These are phyloP conservation scores for Eucalyptus fibrosa DNA, from an alignment of 345 rosid genomes.

Conservation along the genomic window DNA sequence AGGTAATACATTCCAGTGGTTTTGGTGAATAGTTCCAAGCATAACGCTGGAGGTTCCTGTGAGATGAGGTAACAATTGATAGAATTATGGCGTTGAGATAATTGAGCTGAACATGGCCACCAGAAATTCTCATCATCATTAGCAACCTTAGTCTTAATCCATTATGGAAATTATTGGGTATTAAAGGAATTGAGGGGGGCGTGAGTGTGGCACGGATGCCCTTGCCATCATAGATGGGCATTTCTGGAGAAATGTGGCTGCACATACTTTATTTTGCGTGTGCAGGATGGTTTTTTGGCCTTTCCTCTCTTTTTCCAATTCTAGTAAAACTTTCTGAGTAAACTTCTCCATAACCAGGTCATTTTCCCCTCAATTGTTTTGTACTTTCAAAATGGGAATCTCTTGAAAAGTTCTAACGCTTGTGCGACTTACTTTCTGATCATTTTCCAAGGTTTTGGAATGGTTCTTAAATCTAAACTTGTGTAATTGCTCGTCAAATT, in stretches of 20 bases:
- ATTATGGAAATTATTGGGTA: neutral
- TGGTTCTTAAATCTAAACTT: neutral
- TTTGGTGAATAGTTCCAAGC: neutral
- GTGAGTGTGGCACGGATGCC: neutral
- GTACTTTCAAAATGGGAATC: neutral
- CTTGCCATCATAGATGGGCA: neutral
- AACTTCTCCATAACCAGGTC: neutral
- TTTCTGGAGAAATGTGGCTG: neutral
- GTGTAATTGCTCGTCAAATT: neutral
- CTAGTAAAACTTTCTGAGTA: neutral
- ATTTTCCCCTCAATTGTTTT: neutral
- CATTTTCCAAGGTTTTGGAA: neutral
- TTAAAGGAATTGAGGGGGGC: neutral
- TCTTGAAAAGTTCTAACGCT: neutral
- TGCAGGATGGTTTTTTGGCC: neutral
- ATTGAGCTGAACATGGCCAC: neutral
- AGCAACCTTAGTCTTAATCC: neutral
- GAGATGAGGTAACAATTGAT: neutral
- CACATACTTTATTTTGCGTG: neutral
- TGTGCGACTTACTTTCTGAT: neutral
- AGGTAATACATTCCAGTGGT: neutral
- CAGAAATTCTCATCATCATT: neutral
- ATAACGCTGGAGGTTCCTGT: neutral
- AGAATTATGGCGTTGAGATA: neutral
- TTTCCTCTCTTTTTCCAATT: neutral